Base-by-base conservation (phyloP, 495 filamentous ascomycete genomes). In the Penicillium silybi region DNA sequence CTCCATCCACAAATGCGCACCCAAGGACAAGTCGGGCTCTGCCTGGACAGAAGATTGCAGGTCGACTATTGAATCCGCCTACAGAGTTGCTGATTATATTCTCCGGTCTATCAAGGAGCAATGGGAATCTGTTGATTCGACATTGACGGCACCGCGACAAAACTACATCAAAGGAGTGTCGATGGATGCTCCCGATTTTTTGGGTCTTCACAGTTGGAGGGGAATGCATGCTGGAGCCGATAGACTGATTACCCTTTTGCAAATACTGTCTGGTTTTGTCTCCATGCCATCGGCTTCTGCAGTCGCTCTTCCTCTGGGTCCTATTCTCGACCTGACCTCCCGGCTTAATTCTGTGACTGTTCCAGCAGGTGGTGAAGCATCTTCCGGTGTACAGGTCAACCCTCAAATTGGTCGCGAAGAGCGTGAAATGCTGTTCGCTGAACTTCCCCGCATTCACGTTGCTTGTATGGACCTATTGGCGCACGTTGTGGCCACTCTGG, bases 71-170 rank as follows among this genome's bases (percentile, higher is more conserved):
- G 65, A 75, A 10, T 75, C 78, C 20, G 75, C 80, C 20, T 89
- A 95, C 56, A 60, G 61, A n/a, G 86, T 87, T 13, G 75, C 83
- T 35, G 83, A 92, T 59, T 77, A 82, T 53, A 75, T 95, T 6
- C 90, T 93, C 64, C 81, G 91, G 32, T 80, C 83, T 25, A 73
- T 93, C 1, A 63, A 85, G 8, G 90, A 95, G 59, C 86, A 87
- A 50, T 91, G 89, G 87, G 79, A 87, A 58, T 81, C 88, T 11
- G 68, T 74, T 15, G 74, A 75, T 53, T 56, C 58, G 15, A 50
- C 53, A 5, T 43, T 66, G 49, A 37, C 55, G 29, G 46, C 58
- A 17, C 56, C 50, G 13, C 48, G 66, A 27, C 65, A 67, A 41
- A 50, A 66, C 45, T 70, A 65, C 17, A 71, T 66, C 17, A 56